These are phyloP conservation scores for Pterocarpus santalinus DNA, from an alignment of 306 rosid genomes.

Conservation along the genomic window DNA sequence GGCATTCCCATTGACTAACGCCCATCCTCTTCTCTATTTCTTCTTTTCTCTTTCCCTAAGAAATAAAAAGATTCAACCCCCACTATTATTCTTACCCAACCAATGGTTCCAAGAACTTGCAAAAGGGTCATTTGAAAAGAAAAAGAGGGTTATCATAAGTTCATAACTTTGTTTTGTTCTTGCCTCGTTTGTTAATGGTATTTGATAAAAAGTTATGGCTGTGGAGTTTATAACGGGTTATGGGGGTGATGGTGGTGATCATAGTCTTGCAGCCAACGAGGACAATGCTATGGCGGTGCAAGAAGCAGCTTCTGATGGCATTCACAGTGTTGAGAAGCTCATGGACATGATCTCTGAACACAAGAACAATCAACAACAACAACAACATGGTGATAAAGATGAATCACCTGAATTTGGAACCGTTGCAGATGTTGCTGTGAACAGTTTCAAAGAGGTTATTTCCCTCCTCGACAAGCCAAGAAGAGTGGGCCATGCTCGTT, in stretches of 20 bases:
- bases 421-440: slow-evolving; percentile 68
- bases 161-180: background rate
- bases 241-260: slow-evolving; percentile 4
- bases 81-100: background rate
- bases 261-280: slow-evolving; percentile 38
- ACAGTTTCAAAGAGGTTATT: slow-evolving; percentile 73
- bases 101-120: background rate
- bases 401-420: slow-evolving; percentile 43
- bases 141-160: background rate
- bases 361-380: background rate
- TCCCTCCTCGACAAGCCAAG: slow-evolving; percentile 63
- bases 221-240: slow-evolving; percentile 57
- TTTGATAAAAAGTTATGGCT: slow-evolving; percentile 45
- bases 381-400: background rate
- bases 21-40: too few relatives aligned
- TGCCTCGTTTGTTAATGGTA: background rate
- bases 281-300: slow-evolving; percentile 51
- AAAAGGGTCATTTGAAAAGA: background rate
- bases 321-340: slow-evolving; percentile 75
- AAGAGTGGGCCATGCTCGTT: slow-evolving; percentile 84
- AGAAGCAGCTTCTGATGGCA: slow-evolving; percentile 81
- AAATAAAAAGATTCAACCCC: slow-evolving; percentile 40
- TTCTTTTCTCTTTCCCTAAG: background rate
- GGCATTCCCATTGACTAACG: background rate
- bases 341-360: slow-evolving; percentile 60